phyloP scores from a whole-genome alignment of 257 asterid species.

The Solanum pinnatisectum region DNA sequence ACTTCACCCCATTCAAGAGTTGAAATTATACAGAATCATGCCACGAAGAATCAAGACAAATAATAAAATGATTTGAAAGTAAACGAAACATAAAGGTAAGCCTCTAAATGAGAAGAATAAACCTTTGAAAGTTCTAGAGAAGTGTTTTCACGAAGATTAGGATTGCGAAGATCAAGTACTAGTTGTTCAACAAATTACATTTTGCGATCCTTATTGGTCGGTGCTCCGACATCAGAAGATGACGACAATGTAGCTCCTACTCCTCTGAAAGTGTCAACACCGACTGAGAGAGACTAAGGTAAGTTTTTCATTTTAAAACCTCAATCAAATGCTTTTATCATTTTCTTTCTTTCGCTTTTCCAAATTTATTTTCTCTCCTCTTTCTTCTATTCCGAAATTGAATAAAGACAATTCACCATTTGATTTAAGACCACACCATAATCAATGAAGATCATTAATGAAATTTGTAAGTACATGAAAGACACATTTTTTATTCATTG shows the following conservation, averaged over 20 bases:
- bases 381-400: neutral
- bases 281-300: conserved; percentile 26
- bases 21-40: too few relatives aligned
- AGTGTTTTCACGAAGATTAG: conserved; percentile 4
- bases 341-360: neutral
- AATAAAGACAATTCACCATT: neutral
- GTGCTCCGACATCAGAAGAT: conserved; percentile 1
- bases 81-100: neutral
- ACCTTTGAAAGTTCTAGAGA: conserved; percentile 16
- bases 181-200: conserved; percentile 43
- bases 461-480: neutral
- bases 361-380: neutral
- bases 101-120: neutral
- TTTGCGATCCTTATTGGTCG: conserved; percentile 39
- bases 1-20: neutral
- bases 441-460: neutral
- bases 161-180: conserved; percentile 11
- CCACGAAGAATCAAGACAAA: neutral
- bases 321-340: neutral
- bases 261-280: conserved; percentile 5
- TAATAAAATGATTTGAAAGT: neutral
- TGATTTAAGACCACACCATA: neutral
- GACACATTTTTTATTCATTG: neutral
- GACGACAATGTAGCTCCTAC: neutral
- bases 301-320: conserved; percentile 22